Evolutionary conservation across 2,329 filamentous ascomycete species (phyloP), one percentile per base, ranked within the genome.

Genomic region (Trichoderma sp.): DNA sequence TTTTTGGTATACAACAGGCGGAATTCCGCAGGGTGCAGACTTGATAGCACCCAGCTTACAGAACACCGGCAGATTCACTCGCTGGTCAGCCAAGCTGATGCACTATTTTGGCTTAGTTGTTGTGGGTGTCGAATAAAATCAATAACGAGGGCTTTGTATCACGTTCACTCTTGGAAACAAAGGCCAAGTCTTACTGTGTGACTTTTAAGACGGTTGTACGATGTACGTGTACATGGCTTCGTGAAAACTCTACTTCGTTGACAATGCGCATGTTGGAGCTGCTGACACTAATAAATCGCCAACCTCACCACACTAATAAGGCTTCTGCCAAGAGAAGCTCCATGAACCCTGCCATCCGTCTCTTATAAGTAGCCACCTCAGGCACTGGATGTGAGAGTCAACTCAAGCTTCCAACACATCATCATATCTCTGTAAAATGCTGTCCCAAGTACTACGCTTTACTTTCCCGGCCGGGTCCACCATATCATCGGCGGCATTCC

Each of bases 361-460:
- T 45, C n/a, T 18, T 31, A 68, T 60, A 31, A 62, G 24, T 60
- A 71, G 33, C 24, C 18, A n/a, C 24, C 9, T 12, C 53, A 45
- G 14, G 11, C 67, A 21, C 33, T 29, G n/a, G 4, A 14, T 24
- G 6, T 6, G 4, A 6, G 29, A 14, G 21, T 1, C 31, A 35
- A 2, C 18, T 50, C n/a, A 16, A 11, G 12, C 12, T 21, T 53
- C 50, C 27, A 63, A 62, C 38, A 27, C n/a, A 18, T 16, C 41
- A 31, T 12, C 16, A 45, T 0, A 33, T 14, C 27, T 45, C 12
- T 2, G 0, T 11, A 63, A 3, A 27, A 79, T 79, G 78, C 31
- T 78, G 3, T 75, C 72, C 9, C 78, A 79, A 24, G 71, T 79
- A 29, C 29, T 79, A 35, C 77, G 78, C 38, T 78, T 79, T 45